Evolutionary conservation across 164 flowering plant genomes (phyloP), one percentile per base, ranked within the genome.

Genomic region (Tetracentron sinense): DNA sequence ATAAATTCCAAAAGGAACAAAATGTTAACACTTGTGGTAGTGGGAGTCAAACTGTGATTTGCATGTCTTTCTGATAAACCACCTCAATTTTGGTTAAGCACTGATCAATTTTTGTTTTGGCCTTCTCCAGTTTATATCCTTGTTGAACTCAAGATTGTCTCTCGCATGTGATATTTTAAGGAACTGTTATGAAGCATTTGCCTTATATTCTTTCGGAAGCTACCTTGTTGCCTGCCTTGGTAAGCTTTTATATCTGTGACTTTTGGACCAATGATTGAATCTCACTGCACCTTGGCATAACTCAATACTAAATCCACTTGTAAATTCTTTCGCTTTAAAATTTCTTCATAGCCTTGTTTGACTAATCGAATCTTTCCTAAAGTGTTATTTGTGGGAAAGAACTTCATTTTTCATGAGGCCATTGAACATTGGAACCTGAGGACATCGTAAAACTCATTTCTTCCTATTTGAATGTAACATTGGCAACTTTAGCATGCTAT

Each of bases 211-310:
- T 56, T 90, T 90, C 58, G 93, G 93, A 26, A 85, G 98, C 62
- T 93, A 90, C 66, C 74, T 90, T 75, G 79, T 93, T 76, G 92
- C 96, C 38, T 86, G 93, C 72, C 84, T 92, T 0, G 98, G 98
- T 89, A 80, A 75, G 83, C 49, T 55, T 31, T 27, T 6, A 16
- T 52, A 20, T 35, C 62, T 48, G 8, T 4, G 38, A 33, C 10
- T 33, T 10, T 33, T 10, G 44, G 44, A 3, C 44, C 44, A 38
- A 1, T 1, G 5, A 38, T 38, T 38, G 44, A 38, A 38, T 10
- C 44, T 38, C 14, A 8, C 1, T 10, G 2, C 4, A 33, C 8
- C 11, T 38, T 38, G 44, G 14, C 2, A 38, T 38, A 38, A 38
- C 14, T 4, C 14, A n/a, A 38, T 4, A 33, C 8, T 33, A 38